Percentiles rank a stretch among this genome's conserved stretches.
Conservation (phyloP, 2,329 filamentous ascomycete species). For the Cercospora citrullina region DNA sequence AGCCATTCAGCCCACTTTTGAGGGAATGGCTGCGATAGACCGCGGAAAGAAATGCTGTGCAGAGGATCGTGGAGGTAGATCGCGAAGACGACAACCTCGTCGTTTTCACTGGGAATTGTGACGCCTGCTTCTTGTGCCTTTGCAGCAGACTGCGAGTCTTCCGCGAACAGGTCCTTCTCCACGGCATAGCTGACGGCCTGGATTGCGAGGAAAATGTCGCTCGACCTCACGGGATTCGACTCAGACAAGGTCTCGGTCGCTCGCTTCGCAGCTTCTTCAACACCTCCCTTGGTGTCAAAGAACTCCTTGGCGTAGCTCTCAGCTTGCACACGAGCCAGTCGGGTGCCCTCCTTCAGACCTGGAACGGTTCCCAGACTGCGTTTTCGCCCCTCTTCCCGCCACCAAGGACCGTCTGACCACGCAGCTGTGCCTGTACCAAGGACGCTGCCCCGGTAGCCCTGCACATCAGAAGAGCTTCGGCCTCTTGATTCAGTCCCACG, state of each 20-base stretch:
- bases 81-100: conserved; percentile 68
- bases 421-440: conserved; percentile 54
- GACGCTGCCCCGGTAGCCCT: conserved; percentile 53
- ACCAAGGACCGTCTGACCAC: conserved; percentile 97
- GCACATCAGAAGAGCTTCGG: conserved; percentile 57
- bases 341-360: conserved; percentile 82
- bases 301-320: conserved; percentile 86
- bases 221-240: conserved; percentile 84
- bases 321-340: conserved; percentile 84
- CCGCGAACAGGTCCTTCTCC: conserved; percentile 68
- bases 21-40: conserved; percentile 80
- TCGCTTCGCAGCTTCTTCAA: conserved; percentile 76
- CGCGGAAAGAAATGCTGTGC: conserved; percentile 83
- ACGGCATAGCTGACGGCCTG: conserved; percentile 74
- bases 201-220: conserved; percentile 92
- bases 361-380: conserved; percentile 78
- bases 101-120: conserved; percentile 51
- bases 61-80: conserved; percentile 83
- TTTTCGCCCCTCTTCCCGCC: conserved; percentile 65
- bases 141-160: conserved; percentile 38
- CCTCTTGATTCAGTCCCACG: conserved; percentile 81
- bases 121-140: conserved; percentile 5
- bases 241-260: conserved; percentile 79
- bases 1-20: conserved; percentile 89
- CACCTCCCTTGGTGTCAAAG: conserved; percentile 73